These are phyloP conservation scores for Polyporus arcularius DNA, from an alignment of 768 basidiomycete genomes.

Conservation along the genomic window DNA sequence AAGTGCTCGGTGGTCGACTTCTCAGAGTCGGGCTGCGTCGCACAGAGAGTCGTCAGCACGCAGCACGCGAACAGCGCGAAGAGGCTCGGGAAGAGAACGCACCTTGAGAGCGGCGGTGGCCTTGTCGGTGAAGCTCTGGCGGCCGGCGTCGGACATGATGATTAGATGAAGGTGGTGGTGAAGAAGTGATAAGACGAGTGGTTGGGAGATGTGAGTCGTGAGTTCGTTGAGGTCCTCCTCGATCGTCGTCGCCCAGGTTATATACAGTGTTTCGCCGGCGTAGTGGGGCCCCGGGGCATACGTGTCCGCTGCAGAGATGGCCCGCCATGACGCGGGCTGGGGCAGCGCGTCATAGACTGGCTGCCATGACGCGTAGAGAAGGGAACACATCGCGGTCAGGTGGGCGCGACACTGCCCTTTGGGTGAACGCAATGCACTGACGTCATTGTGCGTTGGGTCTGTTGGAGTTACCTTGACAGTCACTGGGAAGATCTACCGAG, in stretches of 20 bases:
- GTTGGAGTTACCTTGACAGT: too few relatives aligned
- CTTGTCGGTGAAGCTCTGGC: conserved; percentile 39
- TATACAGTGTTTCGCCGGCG: not conserved
- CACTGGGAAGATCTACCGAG: too few relatives aligned
- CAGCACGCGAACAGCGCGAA: not conserved
- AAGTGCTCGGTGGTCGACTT: conserved; percentile 41
- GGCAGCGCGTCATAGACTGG: too few relatives aligned
- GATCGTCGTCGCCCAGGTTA: too few relatives aligned
- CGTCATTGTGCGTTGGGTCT: too few relatives aligned
- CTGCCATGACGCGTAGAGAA: too few relatives aligned
- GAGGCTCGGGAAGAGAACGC: not conserved
- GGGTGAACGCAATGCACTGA: too few relatives aligned
- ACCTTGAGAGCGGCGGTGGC: conserved; percentile 36
- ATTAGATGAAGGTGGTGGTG: not conserved
- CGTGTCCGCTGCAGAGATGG: too few relatives aligned
- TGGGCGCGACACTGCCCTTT: too few relatives aligned
- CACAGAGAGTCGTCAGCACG: not conserved
- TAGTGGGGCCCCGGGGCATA: too few relatives aligned
- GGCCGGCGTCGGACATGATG: conserved; percentile 36
- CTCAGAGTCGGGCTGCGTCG: conserved; percentile 35
- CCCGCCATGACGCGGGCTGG: too few relatives aligned
- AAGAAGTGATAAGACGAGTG: not conserved
- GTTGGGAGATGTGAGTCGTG: not conserved
- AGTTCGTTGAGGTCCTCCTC: not conserved
- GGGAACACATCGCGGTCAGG: too few relatives aligned